Evolutionary conservation across 2,329 filamentous ascomycete species (phyloP).

Genomic region (Xylaria sp.): DNA sequence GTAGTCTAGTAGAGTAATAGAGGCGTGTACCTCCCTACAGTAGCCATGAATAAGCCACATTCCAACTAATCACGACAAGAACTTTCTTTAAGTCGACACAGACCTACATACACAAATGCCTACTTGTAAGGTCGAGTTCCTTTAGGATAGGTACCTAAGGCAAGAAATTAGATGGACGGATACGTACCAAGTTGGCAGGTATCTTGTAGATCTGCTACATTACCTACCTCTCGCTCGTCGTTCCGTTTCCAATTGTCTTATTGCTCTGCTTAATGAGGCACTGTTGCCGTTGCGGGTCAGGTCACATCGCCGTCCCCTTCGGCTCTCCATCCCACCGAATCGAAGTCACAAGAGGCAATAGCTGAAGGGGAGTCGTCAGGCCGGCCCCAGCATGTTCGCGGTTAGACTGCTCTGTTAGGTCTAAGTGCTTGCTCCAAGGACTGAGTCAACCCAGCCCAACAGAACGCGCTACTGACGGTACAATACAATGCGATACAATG

Average conservation of each 20-base stretch:
- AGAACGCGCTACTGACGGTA: no score
- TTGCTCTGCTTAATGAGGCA: not conserved
- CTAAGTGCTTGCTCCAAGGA: not conserved
- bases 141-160: not conserved
- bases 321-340: slow-evolving; percentile 14
- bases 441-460: not conserved
- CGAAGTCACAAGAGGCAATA: slow-evolving; percentile 11
- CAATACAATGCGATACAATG: no score
- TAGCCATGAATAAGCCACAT: no score
- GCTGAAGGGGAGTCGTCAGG: slow-evolving; percentile 6
- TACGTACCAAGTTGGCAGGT: not conserved
- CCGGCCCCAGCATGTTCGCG: not conserved
- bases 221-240: not conserved
- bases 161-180: no score
- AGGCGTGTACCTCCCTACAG: not conserved
- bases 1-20: no score
- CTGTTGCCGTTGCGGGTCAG: slow-evolving; percentile 16
- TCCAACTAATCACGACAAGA: no score
- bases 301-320: slow-evolving; percentile 18
- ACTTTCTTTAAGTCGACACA: no score
- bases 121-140: no score
- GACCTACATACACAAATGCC: no score
- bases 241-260: not conserved
- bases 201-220: not conserved
- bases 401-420: slow-evolving; percentile 2